These are phyloP conservation scores for Miamiensis avidus DNA, from an alignment of 169 alveolate genomes.

Conservation along the genomic window DNA sequence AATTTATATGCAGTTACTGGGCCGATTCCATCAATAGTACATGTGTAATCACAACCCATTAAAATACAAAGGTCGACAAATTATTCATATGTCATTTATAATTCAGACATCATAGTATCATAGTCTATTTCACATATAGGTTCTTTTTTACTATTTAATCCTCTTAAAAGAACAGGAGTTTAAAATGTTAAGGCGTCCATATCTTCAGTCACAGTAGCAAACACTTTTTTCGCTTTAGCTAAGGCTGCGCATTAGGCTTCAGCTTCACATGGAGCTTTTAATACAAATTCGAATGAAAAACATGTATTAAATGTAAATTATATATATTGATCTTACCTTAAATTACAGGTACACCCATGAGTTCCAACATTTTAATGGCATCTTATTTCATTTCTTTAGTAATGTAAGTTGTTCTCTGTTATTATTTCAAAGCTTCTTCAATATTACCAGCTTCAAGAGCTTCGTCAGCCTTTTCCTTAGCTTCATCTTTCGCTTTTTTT, in stretches of 20 bases:
- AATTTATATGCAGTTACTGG: slow-evolving; percentile 95
- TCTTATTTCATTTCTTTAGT: slow-evolving; percentile 93
- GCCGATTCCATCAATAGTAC: slow-evolving; percentile 94
- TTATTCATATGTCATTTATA: slow-evolving; percentile 42
- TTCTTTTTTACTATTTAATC: slow-evolving; percentile 71
- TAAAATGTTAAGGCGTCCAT: slow-evolving; percentile 97
- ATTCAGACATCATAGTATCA: slow-evolving; percentile 55
- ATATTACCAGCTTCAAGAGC: slow-evolving; percentile 90
- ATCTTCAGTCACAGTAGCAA: slow-evolving; percentile 97
- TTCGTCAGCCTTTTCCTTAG: slow-evolving; percentile 38
- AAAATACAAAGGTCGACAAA: slow-evolving; percentile 25
- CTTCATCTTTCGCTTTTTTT: slow-evolving; percentile 67
- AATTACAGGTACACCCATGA: slow-evolving; percentile 95
- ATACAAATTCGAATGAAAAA: too few relatives aligned
- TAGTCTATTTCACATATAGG: slow-evolving; percentile 65
- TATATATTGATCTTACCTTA: too few relatives aligned
- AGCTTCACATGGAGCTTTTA: slow-evolving; percentile 95
- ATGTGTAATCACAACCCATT: slow-evolving; percentile 98
- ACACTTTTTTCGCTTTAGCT: slow-evolving; percentile 90
- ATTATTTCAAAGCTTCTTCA: slow-evolving; percentile 91
- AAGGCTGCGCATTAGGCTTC: slow-evolving; percentile 97
- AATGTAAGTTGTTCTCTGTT: slow-evolving; percentile 93
- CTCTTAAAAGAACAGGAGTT: slow-evolving; percentile 83
- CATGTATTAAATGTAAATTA: too few relatives aligned
- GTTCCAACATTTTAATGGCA: slow-evolving; percentile 87